Percentiles rank a stretch among this genome's conserved stretches.
Evolutionary conservation across 345 rosid species (phyloP).

Genomic region (Brassica cretica): DNA sequence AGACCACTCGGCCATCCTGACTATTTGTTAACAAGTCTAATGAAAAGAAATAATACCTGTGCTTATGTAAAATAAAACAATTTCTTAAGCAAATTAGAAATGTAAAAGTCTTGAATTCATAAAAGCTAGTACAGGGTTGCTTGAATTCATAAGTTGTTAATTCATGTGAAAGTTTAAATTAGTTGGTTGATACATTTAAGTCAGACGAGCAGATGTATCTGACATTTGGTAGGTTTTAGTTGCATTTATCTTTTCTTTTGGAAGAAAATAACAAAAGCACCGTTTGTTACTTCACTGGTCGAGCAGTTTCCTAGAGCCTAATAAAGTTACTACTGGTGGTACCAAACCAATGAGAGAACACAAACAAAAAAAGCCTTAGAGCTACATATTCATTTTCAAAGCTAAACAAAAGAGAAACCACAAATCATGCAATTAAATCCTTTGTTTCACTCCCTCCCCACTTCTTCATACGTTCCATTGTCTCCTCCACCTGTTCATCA

Average conservation of each 20-base stretch:
- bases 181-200: constrained; percentile 45
- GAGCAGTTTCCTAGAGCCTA: neutral
- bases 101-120: neutral
- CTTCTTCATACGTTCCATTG: constrained; percentile 63
- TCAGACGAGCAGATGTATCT: constrained; percentile 32
- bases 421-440: constrained; percentile 24
- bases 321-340: neutral
- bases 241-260: neutral
- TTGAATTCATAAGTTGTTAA: neutral
- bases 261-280: neutral
- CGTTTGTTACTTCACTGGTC: neutral
- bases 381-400: constrained; percentile 7
- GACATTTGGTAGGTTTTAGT: neutral
- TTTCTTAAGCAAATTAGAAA: too few species aligned
- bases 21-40: neutral
- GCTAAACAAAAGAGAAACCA: neutral
- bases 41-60: too few species aligned
- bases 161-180: neutral
- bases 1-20: constrained; percentile 92
- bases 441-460: constrained; percentile 63
- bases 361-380: neutral
- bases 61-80: too few species aligned
- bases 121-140: neutral
- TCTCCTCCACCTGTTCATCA: constrained; percentile 54
- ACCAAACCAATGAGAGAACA: neutral